These are phyloP conservation scores for Setomelanomma holmii DNA, from an alignment of 2,329 filamentous ascomycete species.

Conservation along the genomic window DNA sequence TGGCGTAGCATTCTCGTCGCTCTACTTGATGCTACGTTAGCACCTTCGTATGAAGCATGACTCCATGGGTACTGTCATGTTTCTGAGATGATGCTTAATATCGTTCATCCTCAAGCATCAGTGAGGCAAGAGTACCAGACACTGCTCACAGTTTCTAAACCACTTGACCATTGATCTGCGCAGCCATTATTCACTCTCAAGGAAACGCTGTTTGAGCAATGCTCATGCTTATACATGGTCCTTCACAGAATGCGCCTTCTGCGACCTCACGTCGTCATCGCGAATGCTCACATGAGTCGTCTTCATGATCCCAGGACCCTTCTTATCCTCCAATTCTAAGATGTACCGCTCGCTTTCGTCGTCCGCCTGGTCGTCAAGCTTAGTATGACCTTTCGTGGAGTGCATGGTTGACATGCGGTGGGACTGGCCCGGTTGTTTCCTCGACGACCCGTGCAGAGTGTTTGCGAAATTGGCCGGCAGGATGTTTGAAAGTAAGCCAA, in stretches of 20 bases:
- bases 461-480: not conserved
- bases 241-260: constrained; percentile 1
- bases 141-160: too few relatives aligned
- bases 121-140: too few relatives aligned
- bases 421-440: not conserved
- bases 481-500: not conserved
- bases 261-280: not conserved
- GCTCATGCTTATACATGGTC: not conserved
- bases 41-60: too few relatives aligned
- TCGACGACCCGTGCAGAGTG: not conserved
- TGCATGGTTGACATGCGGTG: not conserved
- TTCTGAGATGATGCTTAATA: too few relatives aligned
- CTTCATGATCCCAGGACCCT: constrained; percentile 4
- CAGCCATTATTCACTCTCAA: too few relatives aligned
- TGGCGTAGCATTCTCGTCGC: too few relatives aligned
- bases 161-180: too few relatives aligned
- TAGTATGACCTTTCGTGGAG: not conserved
- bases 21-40: too few relatives aligned
- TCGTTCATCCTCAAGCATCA: too few relatives aligned
- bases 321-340: constrained; percentile 11
- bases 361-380: constrained; percentile 1
- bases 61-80: too few relatives aligned
- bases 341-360: constrained; percentile 12
- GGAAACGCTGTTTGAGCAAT: too few relatives aligned
- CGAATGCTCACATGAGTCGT: constrained; percentile 8